Percentiles rank a stretch among this genome's conserved stretches.
These are phyloP conservation scores for Gilbertella persicaria DNA, from an alignment of 371 early-diverging fungal species.

Conservation along the genomic window DNA sequence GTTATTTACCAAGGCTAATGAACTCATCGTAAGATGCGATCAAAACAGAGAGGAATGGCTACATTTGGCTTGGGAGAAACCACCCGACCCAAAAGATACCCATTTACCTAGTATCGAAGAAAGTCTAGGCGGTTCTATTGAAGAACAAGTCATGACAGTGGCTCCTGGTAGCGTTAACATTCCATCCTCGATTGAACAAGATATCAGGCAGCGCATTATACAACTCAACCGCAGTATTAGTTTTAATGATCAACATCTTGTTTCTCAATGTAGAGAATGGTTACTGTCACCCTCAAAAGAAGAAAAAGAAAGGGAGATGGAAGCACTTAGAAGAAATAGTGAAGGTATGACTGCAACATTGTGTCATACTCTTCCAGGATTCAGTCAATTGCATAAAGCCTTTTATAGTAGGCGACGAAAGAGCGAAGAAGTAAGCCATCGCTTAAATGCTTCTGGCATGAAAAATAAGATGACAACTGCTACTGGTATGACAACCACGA, in stretches of 20 bases:
- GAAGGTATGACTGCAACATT: background rate
- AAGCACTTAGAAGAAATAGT: background rate
- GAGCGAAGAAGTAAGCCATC: background rate
- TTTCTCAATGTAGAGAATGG: background rate
- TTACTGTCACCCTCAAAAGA: background rate
- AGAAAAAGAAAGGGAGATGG: conserved; percentile 4
- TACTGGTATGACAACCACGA: too few species aligned
- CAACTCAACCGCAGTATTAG: background rate
- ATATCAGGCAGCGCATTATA: background rate
- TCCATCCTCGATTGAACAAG: conserved; percentile 18
- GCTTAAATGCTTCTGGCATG: too few species aligned
- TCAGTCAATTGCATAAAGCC: too few species aligned
- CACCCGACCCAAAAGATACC: conserved; percentile 7
- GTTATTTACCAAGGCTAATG: conserved; percentile 59
- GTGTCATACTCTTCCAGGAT: background rate
- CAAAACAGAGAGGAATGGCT: conserved; percentile 47
- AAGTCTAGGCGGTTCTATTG: conserved; percentile 1
- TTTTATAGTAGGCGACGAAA: background rate
- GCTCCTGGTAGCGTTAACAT: conserved; percentile 39
- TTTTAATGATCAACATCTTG: background rate
- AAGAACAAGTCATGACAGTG: conserved; percentile 30
- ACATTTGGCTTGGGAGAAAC: conserved; percentile 9
- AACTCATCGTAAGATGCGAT: conserved; percentile 27
- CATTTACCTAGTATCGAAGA: conserved; percentile 6
- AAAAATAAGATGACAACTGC: too few species aligned